A percentile compares a stretch with the other conserved stretches of the same genome.
These are phyloP conservation scores for Parmelia sp. DNA, from an alignment of 495 filamentous ascomycete genomes.

Conservation along the genomic window DNA sequence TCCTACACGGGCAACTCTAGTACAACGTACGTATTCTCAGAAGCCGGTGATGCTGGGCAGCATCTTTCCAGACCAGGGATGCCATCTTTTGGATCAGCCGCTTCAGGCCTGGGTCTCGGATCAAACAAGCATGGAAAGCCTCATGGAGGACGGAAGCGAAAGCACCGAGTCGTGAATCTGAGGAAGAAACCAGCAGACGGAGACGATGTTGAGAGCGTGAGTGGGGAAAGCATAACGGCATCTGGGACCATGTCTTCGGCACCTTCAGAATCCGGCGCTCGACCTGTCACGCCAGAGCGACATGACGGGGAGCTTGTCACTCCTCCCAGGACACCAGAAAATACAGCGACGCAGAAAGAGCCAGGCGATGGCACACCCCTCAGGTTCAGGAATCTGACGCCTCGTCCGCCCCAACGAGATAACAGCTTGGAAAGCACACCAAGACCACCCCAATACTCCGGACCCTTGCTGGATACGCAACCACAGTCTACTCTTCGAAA, in stretches of 20 bases:
- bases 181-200: slow-evolving; percentile 54
- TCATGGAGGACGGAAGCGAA: slow-evolving; percentile 66
- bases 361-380: slow-evolving; percentile 18
- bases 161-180: slow-evolving; percentile 89
- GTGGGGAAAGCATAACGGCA: slow-evolving; percentile 44
- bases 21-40: slow-evolving; percentile 59
- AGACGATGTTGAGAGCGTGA: slow-evolving; percentile 49
- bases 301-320: slow-evolving; percentile 43
- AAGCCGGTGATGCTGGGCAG: slow-evolving; percentile 43
- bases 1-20: slow-evolving; percentile 54
- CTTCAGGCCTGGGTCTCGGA: slow-evolving; percentile 58
- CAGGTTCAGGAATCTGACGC: slow-evolving; percentile 25
- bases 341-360: slow-evolving; percentile 26
- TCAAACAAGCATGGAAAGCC: slow-evolving; percentile 58
- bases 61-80: slow-evolving; percentile 41
- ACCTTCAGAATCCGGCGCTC: slow-evolving; percentile 46
- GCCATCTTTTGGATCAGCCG: slow-evolving; percentile 37
- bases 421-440: slow-evolving; percentile 14
- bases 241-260: slow-evolving; percentile 33
- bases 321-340: slow-evolving; percentile 38
- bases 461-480: background rate
- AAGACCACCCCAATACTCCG: slow-evolving; percentile 3
- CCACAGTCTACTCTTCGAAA: background rate
- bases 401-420: slow-evolving; percentile 19
- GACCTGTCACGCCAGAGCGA: slow-evolving; percentile 44